Base-by-base conservation (phyloP, 495 filamentous ascomycete species). In the Extremus antarcticus region DNA sequence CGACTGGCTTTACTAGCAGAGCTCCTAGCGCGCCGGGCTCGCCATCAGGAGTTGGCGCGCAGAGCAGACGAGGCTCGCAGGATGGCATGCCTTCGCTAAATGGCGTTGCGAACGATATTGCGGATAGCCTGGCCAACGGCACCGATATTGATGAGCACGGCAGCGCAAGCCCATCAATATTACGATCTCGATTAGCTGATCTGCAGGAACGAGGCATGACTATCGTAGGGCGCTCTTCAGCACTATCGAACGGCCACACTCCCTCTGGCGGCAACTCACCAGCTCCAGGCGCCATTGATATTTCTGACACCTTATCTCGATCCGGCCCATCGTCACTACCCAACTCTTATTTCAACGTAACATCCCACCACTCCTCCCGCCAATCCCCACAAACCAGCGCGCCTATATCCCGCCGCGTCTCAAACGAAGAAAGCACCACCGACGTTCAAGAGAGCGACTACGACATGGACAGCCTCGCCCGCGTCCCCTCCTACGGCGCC, bases 1-100 rank as follows among this genome's bases (percentile, higher is more conserved):
- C 78, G 16, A 81, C 70, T 38, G 86, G 84, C 25, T 84, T 88
- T 61, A 80, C 86, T 63, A 94, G 90, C 0, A 87, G 88, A 69
- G 75, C n/a, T 65, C 74, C 48, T 72, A 92, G 87, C 58, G 84
- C 83, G 39, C 67, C 83, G 23, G 84, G 77, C 58, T 94, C 88
- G 1, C 92, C 92, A 0, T 16, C 13, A 13, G 60, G 60, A 1
- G 81, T 87, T 53, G 82, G 80, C 56, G 73, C 73, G 21, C 83
- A 86, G 25, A 94, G 89, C 38, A 81, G 86, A 35, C 79, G 80
- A 22, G 81, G 83, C 23, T 96, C 91, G 3, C 59, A 75, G 2
- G 91, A 98, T 57, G 89, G 19, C 41, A 72, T 95, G 45, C 71
- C 79, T 16, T 80, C 79, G 0, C 71, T 83, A 68, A 76, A 79